Evolutionary conservation across 257 asterid genomes (phyloP).

Genomic region (Echites panduratus): DNA sequence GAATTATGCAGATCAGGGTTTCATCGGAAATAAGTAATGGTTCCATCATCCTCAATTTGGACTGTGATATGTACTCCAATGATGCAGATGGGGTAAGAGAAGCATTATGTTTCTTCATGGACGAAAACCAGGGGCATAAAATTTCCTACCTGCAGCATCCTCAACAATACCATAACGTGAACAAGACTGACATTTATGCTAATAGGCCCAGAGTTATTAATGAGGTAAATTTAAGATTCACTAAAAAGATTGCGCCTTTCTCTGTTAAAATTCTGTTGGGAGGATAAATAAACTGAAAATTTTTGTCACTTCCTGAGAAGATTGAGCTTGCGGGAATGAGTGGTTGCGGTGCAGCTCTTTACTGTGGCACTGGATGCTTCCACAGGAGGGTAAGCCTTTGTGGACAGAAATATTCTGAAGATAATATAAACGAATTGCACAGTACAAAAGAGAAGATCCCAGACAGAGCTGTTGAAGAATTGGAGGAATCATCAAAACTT

Average conservation of each 20-base stretch:
- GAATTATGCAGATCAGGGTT: constrained; percentile 58
- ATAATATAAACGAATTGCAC: constrained; percentile 19
- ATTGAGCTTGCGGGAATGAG: constrained; percentile 57
- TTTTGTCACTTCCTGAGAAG: constrained; percentile 22
- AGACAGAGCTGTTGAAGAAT: constrained; percentile 34
- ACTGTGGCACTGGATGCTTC: constrained; percentile 68
- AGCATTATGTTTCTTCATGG: constrained; percentile 75
- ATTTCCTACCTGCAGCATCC: constrained; percentile 58
- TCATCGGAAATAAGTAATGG: constrained; percentile 73
- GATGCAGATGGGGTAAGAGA: constrained; percentile 61
- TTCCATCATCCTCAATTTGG: constrained; percentile 70
- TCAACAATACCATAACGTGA: constrained; percentile 44
- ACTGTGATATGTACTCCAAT: constrained; percentile 87
- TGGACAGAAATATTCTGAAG: constrained; percentile 32
- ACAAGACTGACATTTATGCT: constrained; percentile 50
- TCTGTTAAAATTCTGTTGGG: background rate
- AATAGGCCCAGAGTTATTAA: constrained; percentile 20
- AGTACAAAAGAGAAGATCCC: constrained; percentile 14
- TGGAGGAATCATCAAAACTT: constrained; percentile 48
- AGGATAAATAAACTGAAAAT: background rate
- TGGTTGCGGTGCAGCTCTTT: constrained; percentile 49
- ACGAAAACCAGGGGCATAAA: constrained; percentile 42
- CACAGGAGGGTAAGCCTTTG: constrained; percentile 58
- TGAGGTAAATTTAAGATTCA: constrained; percentile 25
- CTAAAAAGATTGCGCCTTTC: background rate